A percentile compares a stretch with the other conserved stretches of the same genome.
Conservation (phyloP, 1,139 yeast species). For the Kodamaea fungicola region DNA sequence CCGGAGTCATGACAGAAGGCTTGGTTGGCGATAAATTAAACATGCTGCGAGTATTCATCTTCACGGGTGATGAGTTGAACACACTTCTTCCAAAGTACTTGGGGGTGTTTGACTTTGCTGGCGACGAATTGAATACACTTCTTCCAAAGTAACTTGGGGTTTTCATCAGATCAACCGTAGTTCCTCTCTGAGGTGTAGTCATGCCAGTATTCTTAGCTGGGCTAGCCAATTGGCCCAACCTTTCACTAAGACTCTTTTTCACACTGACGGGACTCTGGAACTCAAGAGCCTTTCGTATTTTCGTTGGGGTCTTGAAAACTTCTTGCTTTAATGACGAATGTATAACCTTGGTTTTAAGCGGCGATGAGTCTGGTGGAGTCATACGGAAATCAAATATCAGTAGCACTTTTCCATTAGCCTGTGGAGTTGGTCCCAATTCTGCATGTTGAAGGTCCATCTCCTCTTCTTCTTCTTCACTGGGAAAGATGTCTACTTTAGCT, state of each 20-base stretch:
- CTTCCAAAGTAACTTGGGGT: conserved; percentile 36
- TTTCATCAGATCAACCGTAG: conserved; percentile 4
- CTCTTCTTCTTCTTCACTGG: conserved; percentile 8
- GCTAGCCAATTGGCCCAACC: neutral
- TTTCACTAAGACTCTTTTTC: conserved; percentile 6
- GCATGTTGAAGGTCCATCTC: conserved; percentile 10
- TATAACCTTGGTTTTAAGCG: conserved; percentile 20
- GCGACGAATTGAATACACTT: conserved; percentile 5
- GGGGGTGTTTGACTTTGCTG: conserved; percentile 23
- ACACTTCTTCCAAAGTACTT: conserved; percentile 24
- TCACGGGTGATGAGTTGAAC: neutral
- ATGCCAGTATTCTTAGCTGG: too few species aligned
- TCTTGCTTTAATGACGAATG: conserved; percentile 1
- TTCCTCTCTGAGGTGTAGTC: too few species aligned
- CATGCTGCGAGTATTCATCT: neutral
- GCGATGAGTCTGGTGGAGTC: conserved; percentile 48
- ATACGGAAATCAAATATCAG: conserved; percentile 58
- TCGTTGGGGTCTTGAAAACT: conserved; percentile 34
- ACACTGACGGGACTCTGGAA: conserved; percentile 5
- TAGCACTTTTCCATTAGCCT: conserved; percentile 63
- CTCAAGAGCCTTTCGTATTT: conserved; percentile 6
- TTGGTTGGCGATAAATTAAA: neutral
- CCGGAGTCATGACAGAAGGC: conserved; percentile 6
- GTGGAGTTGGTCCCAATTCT: conserved; percentile 76
- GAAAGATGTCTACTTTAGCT: conserved; percentile 1